Base-by-base conservation (phyloP, 2,329 filamentous ascomycete species). In the Colletotrichum sp. region DNA sequence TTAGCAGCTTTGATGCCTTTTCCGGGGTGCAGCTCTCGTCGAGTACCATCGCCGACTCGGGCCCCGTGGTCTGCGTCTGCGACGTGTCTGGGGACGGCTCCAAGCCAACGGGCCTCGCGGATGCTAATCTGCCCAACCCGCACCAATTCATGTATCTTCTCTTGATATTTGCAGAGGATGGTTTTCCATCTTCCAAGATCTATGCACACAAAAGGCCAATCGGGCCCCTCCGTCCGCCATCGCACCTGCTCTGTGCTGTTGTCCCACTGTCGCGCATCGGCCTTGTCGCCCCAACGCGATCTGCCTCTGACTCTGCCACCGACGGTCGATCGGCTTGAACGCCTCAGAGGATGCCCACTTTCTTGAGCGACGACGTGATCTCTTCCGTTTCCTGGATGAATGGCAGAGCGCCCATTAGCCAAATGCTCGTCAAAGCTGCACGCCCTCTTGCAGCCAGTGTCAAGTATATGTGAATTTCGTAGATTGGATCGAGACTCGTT, bases 101-200 rank as follows among this genome's bases (percentile, higher is more conserved):
- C 36, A 49, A 32, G 59, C 39, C 44, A 61, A 69, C 59, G 49
- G 71, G 34, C 36, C 34, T 69, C 49, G 57, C 67, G 49, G 44
- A 69, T 59, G 27, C 55, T 22, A 29, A 52, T 61, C 64, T 49
- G 59, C 61, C 36, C 44, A 57, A 61, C 59, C 49, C 59, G 61
- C 65, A 70, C 61, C n/a, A 13, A 66, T 49, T 64, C 55, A 76
- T 76, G 77, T 76, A 29, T 71, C 39, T 76, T 85, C 82, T 87
- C 85, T 87, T 85, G 85, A 84, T 83, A 82, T 61, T 82, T 79
- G 79, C 80, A 84, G 82, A 86, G 83, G 82, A 83, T 85, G 83
- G 84, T 87, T 84, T 82, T 86, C 84, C 83, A 86, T 83, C 83
- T 82, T 86, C 83, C 84, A 87, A 87, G 87, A 86, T 85, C 84